A percentile compares a stretch with the other conserved stretches of the same genome.
phyloP scores from a whole-genome alignment of 192 early-diverging fungal species.

The Podila minutissima region DNA sequence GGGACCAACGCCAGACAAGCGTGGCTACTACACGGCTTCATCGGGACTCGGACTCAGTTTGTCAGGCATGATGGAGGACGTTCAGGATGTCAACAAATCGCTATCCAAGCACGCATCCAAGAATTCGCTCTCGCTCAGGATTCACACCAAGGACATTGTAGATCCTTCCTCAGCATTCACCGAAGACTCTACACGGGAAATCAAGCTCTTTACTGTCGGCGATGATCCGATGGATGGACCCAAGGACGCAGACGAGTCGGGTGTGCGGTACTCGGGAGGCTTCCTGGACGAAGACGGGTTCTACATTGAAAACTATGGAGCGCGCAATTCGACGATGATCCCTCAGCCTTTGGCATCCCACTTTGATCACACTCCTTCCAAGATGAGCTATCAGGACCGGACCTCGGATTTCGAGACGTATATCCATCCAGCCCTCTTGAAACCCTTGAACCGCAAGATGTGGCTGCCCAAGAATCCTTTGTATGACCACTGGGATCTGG shows the following conservation, averaged over 20 bases:
- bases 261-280: slow-evolving; percentile 8
- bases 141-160: slow-evolving; percentile 18
- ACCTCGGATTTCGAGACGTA: slow-evolving; percentile 56
- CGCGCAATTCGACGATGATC: background rate
- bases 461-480: slow-evolving; percentile 55
- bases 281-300: slow-evolving; percentile 22
- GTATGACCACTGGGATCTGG: slow-evolving; percentile 44
- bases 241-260: slow-evolving; percentile 4
- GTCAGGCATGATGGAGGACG: slow-evolving; percentile 3
- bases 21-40: background rate
- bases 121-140: slow-evolving; percentile 9
- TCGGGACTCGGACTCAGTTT: background rate
- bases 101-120: slow-evolving; percentile 2
- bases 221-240: slow-evolving; percentile 12
- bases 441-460: slow-evolving; percentile 48
- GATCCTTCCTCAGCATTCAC: background rate
- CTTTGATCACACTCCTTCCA: slow-evolving; percentile 27
- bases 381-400: slow-evolving; percentile 37
- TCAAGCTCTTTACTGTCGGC: slow-evolving; percentile 45
- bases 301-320: slow-evolving; percentile 8
- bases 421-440: slow-evolving; percentile 54
- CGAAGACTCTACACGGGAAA: slow-evolving; percentile 18
- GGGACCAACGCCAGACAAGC: background rate
- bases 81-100: background rate
- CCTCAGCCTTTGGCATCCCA: slow-evolving; percentile 5